Evolutionary conservation across 768 basidiomycete genomes (phyloP), one percentile per base, ranked within the genome.

Genomic region (Trametes maxima): DNA sequence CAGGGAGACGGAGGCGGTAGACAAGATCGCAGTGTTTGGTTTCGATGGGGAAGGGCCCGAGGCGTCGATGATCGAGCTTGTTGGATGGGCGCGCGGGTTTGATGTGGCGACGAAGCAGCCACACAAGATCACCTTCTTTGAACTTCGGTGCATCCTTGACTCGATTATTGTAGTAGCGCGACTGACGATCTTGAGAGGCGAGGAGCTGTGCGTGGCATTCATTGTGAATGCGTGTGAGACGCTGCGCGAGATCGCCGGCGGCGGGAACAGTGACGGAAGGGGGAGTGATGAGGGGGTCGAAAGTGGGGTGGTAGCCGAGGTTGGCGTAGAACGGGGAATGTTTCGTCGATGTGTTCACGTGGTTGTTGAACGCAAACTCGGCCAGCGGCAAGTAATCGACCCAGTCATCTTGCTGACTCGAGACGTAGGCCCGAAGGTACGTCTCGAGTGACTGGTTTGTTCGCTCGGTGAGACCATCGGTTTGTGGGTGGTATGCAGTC

Each of bases 401-500:
- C 79, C 78, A 80, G 57, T 80, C 68, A 54, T 80, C 75, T 57
- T 81, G 81, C 24, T 78, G 73, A 40, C 76, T 77, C 0, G 68
- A 73, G 51, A 58, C 66, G 48, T 74, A 79, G 22, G 70, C 62
- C 12, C 71, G 71, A 5, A 83, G 69, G 57, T 78, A 78, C 0
- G 70, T 65, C 53, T 79, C 75, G 12, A 80, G 67, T 5, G 69
- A 73, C 63, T 78, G 73, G 54, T 78, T 80, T 24, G 68, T 69
- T 17, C 73, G 62, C 67, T 79, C 77, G 0, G 76, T 77, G 28
- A 70, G 73, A 53, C 75, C 72, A 54, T 81, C 75, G 5, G 77
- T 75, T 65, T 82, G 73, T 0, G 78, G 80, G 48, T 82, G 81
- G 60, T 77, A 82, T 0, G 77, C 76, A 0, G 78, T 79, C 3